These are phyloP conservation scores for Hirschfeldia incana DNA, from an alignment of 345 rosid genomes.

Conservation along the genomic window DNA sequence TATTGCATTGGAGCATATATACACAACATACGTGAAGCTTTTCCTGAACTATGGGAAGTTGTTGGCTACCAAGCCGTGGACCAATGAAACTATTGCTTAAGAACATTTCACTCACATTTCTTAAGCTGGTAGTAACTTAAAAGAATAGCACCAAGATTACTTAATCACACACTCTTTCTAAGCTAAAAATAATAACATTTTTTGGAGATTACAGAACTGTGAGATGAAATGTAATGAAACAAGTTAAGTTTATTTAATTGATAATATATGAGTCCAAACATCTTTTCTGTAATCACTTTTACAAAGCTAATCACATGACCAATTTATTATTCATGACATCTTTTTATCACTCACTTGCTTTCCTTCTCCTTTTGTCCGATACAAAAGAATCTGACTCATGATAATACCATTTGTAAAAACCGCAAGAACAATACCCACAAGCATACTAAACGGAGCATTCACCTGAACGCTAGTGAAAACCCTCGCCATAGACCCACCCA, in stretches of 20 bases:
- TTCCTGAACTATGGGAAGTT: constrained; percentile 82
- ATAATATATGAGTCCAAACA: background rate
- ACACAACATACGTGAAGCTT: constrained; percentile 81
- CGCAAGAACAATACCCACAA: constrained; percentile 56
- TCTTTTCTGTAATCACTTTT: background rate
- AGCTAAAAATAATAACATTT: no score
- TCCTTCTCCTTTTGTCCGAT: constrained; percentile 51
- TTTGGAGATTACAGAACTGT: background rate
- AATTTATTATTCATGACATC: constrained; percentile 16
- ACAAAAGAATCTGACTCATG: constrained; percentile 63
- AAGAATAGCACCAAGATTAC: background rate
- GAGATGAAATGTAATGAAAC: constrained; percentile 1
- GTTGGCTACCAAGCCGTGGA: constrained; percentile 49
- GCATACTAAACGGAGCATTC: constrained; percentile 73
- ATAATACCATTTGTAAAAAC: constrained; percentile 55
- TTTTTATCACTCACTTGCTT: constrained; percentile 33
- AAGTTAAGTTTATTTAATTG: background rate
- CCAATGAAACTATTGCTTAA: constrained; percentile 56
- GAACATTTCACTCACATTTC: background rate
- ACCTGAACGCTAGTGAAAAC: constrained; percentile 85
- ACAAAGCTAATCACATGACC: background rate
- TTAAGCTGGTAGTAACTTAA: background rate
- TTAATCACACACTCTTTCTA: background rate
- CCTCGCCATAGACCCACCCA: constrained; percentile 73
- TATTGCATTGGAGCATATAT: constrained; percentile 73